Percentiles rank a stretch among this genome's conserved stretches.
Conservation (phyloP, 805 yeast species). For the Candida coleopterorum region DNA sequence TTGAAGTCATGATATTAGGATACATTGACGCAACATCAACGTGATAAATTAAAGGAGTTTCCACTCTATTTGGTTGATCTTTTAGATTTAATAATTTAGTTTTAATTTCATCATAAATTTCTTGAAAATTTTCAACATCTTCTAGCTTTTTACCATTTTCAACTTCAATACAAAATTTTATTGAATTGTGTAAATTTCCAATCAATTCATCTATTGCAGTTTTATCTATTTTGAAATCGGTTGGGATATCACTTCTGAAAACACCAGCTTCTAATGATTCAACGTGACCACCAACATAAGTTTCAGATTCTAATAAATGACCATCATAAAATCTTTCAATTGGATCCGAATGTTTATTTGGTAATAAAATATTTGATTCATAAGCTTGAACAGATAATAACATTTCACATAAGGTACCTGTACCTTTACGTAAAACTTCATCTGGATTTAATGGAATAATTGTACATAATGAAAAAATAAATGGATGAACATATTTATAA, state of each 20-base stretch:
- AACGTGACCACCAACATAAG: slow-evolving; percentile 98
- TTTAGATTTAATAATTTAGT: slow-evolving; percentile 53
- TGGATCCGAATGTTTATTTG: slow-evolving; percentile 92
- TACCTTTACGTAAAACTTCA: slow-evolving; percentile 92
- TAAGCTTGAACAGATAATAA: slow-evolving; percentile 94
- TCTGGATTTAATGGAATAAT: slow-evolving; percentile 96
- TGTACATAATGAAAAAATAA: slow-evolving; percentile 90
- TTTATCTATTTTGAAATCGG: slow-evolving; percentile 74
- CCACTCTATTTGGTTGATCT: slow-evolving; percentile 58
- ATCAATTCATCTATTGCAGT: slow-evolving; percentile 76
- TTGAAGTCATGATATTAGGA: slow-evolving; percentile 97
- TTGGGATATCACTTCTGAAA: slow-evolving; percentile 80
- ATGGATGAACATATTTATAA: slow-evolving; percentile 96
- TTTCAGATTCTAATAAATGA: slow-evolving; percentile 88
- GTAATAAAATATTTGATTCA: slow-evolving; percentile 67
- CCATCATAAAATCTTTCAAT: slow-evolving; percentile 94
- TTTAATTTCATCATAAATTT: slow-evolving; percentile 58
- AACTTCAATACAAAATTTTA: slow-evolving; percentile 77
- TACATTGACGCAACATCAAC: slow-evolving; percentile 99
- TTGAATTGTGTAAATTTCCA: slow-evolving; percentile 65
- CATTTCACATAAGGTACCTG: slow-evolving; percentile 99
- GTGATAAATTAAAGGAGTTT: slow-evolving; percentile 86
- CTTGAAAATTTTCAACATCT: slow-evolving; percentile 78
- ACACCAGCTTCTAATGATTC: slow-evolving; percentile 98
- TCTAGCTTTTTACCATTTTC: slow-evolving; percentile 71